phyloP scores from a whole-genome alignment of 129 eudicot species.

The Sambucus nigra region DNA sequence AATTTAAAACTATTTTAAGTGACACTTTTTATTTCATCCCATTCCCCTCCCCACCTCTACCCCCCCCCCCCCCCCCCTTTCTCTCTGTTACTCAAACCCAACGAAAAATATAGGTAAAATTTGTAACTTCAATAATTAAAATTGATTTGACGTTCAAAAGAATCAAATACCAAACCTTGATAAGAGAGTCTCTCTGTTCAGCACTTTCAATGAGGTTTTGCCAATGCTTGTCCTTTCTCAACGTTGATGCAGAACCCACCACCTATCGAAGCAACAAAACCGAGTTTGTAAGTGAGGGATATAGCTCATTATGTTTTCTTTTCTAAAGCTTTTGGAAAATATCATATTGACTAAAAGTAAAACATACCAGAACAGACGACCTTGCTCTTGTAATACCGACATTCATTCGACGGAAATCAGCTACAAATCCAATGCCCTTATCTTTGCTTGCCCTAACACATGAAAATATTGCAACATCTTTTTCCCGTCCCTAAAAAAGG shows the following conservation, averaged over 20 bases:
- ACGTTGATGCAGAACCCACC: conserved; percentile 74
- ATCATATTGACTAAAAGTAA: neutral
- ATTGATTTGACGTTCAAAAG: neutral
- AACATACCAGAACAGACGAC: conserved; percentile 82
- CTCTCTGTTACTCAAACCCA: neutral
- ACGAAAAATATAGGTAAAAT: too few relatives aligned
- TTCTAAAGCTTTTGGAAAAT: neutral
- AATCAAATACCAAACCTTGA: conserved; percentile 36
- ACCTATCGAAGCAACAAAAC: conserved; percentile 41
- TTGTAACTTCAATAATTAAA: too few relatives aligned
- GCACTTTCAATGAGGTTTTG: conserved; percentile 71
- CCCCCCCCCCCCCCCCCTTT: neutral
- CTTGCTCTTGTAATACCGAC: conserved; percentile 96
- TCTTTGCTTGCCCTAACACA: conserved; percentile 86
- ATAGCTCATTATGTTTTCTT: too few relatives aligned
- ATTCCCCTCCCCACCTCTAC: neutral
- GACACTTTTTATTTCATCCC: neutral
- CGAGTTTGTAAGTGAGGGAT: neutral
- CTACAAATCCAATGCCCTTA: conserved; percentile 67
- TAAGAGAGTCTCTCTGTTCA: conserved; percentile 50
- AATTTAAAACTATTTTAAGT: too few relatives aligned
- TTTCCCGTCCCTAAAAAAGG: conserved; percentile 75
- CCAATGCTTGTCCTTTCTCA: conserved; percentile 77
- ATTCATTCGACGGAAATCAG: conserved; percentile 89
- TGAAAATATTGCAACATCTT: conserved; percentile 90